A percentile compares a stretch with the other conserved stretches of the same genome.
Evolutionary conservation across 345 rosid species (phyloP).

Genomic region (Firmiana major): DNA sequence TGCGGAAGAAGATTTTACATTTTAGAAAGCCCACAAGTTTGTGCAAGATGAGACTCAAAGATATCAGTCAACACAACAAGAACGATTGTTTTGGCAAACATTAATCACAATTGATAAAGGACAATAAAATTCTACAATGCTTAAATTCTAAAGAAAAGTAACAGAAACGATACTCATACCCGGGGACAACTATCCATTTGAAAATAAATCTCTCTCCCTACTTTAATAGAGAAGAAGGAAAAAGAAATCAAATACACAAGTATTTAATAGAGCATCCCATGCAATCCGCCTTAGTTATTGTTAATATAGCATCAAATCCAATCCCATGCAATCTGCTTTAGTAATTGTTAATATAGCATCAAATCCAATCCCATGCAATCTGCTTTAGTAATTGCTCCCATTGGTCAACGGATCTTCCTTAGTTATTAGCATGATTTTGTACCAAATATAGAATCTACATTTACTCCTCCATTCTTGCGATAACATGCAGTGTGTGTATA

Average conservation of each 20-base stretch:
- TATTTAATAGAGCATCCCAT: no score
- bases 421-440: no score
- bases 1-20: not conserved
- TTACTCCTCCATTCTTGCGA: no score
- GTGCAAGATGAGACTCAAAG: not conserved
- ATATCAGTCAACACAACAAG: not conserved
- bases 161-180: not conserved
- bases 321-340: no score
- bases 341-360: no score
- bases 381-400: no score
- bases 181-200: not conserved
- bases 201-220: not conserved
- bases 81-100: not conserved
- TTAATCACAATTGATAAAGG: not conserved
- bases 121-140: not conserved
- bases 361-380: no score
- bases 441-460: no score
- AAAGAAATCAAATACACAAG: not conserved
- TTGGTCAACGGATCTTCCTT: no score
- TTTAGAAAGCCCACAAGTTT: not conserved
- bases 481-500: no score
- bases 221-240: not conserved
- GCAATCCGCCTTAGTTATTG: no score
- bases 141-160: not conserved
- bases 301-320: no score